Conservation (phyloP, 768 basidiomycete species). For the Mycena crocata region DNA sequence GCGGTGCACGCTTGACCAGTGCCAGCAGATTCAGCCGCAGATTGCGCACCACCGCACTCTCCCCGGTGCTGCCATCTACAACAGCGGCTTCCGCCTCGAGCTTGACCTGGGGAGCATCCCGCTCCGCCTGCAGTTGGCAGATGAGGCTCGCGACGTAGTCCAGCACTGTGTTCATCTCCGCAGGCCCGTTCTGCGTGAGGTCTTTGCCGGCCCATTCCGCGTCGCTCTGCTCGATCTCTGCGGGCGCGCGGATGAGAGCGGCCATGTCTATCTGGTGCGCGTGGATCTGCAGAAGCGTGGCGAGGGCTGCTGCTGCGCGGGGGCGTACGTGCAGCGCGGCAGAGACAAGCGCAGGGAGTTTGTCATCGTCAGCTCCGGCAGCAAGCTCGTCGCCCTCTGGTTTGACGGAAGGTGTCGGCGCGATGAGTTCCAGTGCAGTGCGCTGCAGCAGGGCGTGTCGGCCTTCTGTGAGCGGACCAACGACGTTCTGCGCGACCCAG, state of each 20-base stretch:
- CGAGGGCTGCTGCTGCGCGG: slow-evolving; percentile 51
- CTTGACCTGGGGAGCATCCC: slow-evolving; percentile 21
- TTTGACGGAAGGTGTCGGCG: slow-evolving; percentile 14
- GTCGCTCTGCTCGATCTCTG: slow-evolving; percentile 62
- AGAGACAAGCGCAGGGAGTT: slow-evolving; percentile 44
- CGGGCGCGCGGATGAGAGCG: slow-evolving; percentile 57
- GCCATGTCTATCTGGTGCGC: slow-evolving; percentile 66
- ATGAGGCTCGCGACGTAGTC: slow-evolving; percentile 68
- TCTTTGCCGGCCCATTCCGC: slow-evolving; percentile 63
- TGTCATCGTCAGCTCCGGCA: slow-evolving; percentile 22
- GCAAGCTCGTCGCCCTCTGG: not conserved
- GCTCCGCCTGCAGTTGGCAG: slow-evolving; percentile 28
- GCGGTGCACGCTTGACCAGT: slow-evolving; percentile 80
- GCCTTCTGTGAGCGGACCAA: slow-evolving; percentile 61
- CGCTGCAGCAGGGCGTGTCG: slow-evolving; percentile 59
- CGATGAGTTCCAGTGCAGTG: slow-evolving; percentile 48
- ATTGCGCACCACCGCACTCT: slow-evolving; percentile 53
- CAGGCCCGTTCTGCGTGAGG: slow-evolving; percentile 41
- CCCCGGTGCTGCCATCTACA: slow-evolving; percentile 29
- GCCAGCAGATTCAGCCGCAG: slow-evolving; percentile 81
- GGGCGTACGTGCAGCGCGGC: slow-evolving; percentile 58
- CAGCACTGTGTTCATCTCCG: slow-evolving; percentile 67
- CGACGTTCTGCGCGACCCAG: slow-evolving; percentile 57
- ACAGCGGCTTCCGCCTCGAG: slow-evolving; percentile 29
- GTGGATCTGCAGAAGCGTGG: slow-evolving; percentile 54